Percentiles rank a stretch among this genome's conserved stretches.
Evolutionary conservation across 1,284 basidiomycete species (phyloP).

Genomic region (Marasmius fiardii): DNA sequence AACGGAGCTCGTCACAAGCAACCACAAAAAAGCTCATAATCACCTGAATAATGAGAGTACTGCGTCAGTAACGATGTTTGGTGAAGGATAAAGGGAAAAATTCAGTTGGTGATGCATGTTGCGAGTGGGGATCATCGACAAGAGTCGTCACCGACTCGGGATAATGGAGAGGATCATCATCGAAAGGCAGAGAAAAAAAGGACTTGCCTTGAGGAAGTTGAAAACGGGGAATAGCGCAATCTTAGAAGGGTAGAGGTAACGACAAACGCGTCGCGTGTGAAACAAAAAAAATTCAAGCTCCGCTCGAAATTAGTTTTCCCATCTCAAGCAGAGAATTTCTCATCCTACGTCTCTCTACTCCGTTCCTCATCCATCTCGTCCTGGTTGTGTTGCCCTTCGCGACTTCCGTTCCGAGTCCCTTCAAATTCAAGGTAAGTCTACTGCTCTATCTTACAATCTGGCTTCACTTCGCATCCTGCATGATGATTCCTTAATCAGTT

Average conservation of each 20-base stretch:
- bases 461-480: conserved; percentile 14
- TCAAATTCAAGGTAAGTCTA: background rate
- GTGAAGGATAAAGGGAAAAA: conserved; percentile 16
- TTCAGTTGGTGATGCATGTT: conserved; percentile 85
- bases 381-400: background rate
- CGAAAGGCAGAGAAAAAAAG: background rate
- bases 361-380: background rate
- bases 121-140: conserved; percentile 64
- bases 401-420: background rate
- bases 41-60: conserved; percentile 3
- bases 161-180: conserved; percentile 67
- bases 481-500: conserved; percentile 69
- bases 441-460: background rate
- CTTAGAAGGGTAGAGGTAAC: background rate
- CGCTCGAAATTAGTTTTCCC: background rate
- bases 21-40: background rate
- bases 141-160: conserved; percentile 61
- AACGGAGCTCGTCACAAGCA: conserved; percentile 30
- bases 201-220: conserved; percentile 2
- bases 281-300: background rate
- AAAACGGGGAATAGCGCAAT: background rate
- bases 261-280: background rate
- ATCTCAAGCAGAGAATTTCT: background rate
- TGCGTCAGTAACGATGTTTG: background rate
- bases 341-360: background rate